Base-by-base conservation (phyloP, 225 moss, liverwort and hornwort genomes). In the Pseudoscleropodium purum region DNA sequence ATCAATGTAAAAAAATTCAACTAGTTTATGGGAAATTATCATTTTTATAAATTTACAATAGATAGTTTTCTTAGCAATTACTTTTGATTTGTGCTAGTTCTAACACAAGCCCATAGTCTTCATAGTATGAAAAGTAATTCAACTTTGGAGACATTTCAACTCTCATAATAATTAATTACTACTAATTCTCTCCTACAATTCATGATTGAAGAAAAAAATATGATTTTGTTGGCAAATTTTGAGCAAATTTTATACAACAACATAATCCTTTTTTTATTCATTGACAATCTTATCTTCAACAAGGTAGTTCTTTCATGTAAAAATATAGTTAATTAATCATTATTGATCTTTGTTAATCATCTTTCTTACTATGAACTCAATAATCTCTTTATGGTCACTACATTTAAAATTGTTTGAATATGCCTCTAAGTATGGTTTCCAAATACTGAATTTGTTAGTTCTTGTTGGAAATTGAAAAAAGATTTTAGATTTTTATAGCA, bases 341-440 rank as follows among this genome's bases (percentile, higher is more conserved):
- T 30, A 0, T 47, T 31, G 18, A 75, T 75, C 7, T 5, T 31
- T 34, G 1, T 52, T 8, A 2, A 34, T 77, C 23, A 36, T 34
- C 1, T 54, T 77, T 36, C 3, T 23, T 36, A 34, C 9, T 23
- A 52, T 19, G 2, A 54, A 54, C 6, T 24, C 4, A 7, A 23
- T 15, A 33, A 54, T 15, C 37, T 78, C 24, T 24, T 52, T 5
- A 24, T 36, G 14, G 8, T 9, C 2, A 36, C 15, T 78, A 24
- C 24, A 25, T 24, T 78, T 3, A 15, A 54, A 36, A 56, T 2
- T 37, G 0, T 24, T 1, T 0, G 3, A 52, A 34, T 8, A 34
- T 34, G 2, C 1, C 21, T 52, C 23, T 52, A 5, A 52, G 0
- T 5, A 34, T 24, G 24, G 5, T 78, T 54, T 5, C 6, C 0